Base-by-base conservation (phyloP, 2,329 filamentous ascomycete species). In the Ophiosphaerella korrae region DNA sequence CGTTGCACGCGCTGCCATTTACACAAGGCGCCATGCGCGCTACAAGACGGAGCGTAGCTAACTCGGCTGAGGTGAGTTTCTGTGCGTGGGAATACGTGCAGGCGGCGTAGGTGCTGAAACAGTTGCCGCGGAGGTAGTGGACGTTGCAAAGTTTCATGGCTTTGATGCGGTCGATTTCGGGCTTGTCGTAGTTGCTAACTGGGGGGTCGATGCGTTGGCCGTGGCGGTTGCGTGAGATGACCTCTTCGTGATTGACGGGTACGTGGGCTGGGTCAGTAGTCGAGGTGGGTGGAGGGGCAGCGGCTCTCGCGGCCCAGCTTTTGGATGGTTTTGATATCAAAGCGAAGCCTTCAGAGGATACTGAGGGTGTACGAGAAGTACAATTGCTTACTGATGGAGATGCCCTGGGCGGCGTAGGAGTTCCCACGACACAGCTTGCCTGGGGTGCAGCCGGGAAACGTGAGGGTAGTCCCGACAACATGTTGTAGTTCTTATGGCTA, bases 111-210 rank as follows among this genome's bases (percentile, higher is more conserved):
- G 18, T 75, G 58, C 80, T 83, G 5, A 82, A 80, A 58, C 84
- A 87, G 56, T 83, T 81, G 26, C 78, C 75, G 37, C 83, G 79
- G 21, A 87, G 75, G 62, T 81, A 86, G 64, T 83, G 79, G 49
- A 84, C 79, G 61, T 86, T 87, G 75, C 84, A 87, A 50, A 86
- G 71, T 64, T 87, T 86, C 55, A 85, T 68, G 68, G 82, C 83
- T 71, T 86, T 86, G 58, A 87, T 72, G 16, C 82, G 80, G 58
- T 82, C 80, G 40, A 86, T 75, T 53, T 85, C 82, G 14, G 82
- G 76, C 51, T 82, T 72, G 76, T 84, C 70, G 67, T 80, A 78
- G 36, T 75, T 68, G 71, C 79, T 71, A 69, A 77, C 63, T 66
- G 77, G 59, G 68, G 76, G 60, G 62, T 87, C 84, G 48, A 87